Evolutionary conservation across 2,329 filamentous ascomycete genomes (phyloP).

Genomic region (Arthroderma uncinatum): DNA sequence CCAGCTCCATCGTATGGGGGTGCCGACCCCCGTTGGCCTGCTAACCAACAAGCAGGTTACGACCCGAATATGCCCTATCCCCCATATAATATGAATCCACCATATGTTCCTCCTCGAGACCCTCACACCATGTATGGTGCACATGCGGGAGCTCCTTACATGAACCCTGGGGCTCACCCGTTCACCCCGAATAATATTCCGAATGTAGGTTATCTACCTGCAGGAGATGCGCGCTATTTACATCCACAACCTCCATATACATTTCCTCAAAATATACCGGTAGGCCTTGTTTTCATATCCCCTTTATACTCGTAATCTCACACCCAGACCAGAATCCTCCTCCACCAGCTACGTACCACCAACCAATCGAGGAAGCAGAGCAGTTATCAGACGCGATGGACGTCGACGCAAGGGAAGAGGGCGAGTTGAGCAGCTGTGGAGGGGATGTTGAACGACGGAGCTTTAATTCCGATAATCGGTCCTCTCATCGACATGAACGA

Average conservation of each 20-base stretch:
- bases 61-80: slow-evolving; percentile 21
- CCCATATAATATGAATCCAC: background rate
- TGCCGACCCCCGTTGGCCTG: slow-evolving; percentile 30
- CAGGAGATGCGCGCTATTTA: background rate
- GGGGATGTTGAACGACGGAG: slow-evolving; percentile 4
- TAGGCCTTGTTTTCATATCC: background rate
- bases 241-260: background rate
- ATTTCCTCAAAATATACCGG: background rate
- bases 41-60: slow-evolving; percentile 17
- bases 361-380: background rate
- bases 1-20: slow-evolving; percentile 34
- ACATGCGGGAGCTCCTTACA: background rate
- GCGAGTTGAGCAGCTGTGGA: slow-evolving; percentile 63
- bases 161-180: background rate
- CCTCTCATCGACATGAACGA: background rate
- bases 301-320: background rate
- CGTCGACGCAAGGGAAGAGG: slow-evolving; percentile 53
- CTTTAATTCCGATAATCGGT: background rate
- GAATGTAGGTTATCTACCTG: background rate
- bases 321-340: background rate
- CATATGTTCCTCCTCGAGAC: background rate
- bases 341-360: background rate
- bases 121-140: background rate
- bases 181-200: background rate
- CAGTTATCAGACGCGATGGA: slow-evolving; percentile 18